Conservation (phyloP, 2,329 filamentous ascomycete species). For the Neoascochyta sp. region DNA sequence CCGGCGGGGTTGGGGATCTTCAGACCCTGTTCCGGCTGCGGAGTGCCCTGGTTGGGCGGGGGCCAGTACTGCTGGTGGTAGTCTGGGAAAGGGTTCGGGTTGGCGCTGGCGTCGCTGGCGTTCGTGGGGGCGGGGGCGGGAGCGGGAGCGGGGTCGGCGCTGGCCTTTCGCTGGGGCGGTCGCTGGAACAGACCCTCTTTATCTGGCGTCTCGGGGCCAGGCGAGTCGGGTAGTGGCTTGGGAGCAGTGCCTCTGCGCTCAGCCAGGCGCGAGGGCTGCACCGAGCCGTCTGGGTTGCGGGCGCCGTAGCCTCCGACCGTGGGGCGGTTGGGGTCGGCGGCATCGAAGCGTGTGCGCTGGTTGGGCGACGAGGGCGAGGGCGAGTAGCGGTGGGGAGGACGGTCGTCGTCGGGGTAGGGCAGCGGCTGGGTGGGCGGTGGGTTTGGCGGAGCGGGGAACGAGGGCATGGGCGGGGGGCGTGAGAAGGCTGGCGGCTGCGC, state of each 20-base stretch:
- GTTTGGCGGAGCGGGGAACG: conserved; percentile 59
- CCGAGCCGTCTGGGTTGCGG: conserved; percentile 28
- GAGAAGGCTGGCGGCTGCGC: conserved; percentile 37
- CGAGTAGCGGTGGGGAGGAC: conserved; percentile 32
- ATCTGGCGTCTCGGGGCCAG: conserved; percentile 70
- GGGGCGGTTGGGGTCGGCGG: conserved; percentile 48
- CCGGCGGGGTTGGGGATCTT: conserved; percentile 52
- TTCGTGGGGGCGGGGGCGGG: no score
- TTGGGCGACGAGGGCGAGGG: conserved; percentile 32
- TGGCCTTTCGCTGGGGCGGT: conserved; percentile 42
- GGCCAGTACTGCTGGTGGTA: conserved; percentile 63
- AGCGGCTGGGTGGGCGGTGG: conserved; percentile 46
- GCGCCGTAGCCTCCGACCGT: conserved; percentile 46
- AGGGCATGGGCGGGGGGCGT: conserved; percentile 50
- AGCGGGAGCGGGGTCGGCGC: conserved; percentile 17
- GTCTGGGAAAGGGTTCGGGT: conserved; percentile 50
- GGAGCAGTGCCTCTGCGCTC: conserved; percentile 79
- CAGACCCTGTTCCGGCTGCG: conserved; percentile 38
- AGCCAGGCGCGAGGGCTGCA: conserved; percentile 61
- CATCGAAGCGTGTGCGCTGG: conserved; percentile 44
- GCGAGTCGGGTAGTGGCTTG: conserved; percentile 78
- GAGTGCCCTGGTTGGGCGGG: conserved; percentile 27
- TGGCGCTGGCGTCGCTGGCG: conserved; percentile 5
- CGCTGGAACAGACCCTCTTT: conserved; percentile 78
- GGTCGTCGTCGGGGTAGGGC: conserved; percentile 47